Conservation (phyloP, 179 eudicot genomes). For the Silene vulgaris region DNA sequence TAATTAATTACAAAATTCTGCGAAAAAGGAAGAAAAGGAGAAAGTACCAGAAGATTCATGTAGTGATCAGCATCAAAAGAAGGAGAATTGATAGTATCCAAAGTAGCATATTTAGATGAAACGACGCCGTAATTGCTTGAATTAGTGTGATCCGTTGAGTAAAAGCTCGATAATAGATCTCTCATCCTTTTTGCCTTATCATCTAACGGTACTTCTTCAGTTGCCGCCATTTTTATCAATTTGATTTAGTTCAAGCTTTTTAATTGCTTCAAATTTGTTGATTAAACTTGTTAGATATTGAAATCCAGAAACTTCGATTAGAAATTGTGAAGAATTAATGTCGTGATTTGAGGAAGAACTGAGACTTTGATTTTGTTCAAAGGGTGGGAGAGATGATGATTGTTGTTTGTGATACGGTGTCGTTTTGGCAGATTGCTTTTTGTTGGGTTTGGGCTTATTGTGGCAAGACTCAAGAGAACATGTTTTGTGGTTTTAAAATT, state of each 20-base stretch:
- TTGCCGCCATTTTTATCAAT: slow-evolving; percentile 42
- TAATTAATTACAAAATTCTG: background rate
- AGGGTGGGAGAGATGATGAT: background rate
- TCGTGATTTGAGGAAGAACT: background rate
- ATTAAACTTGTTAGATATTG: background rate
- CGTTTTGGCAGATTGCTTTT: background rate
- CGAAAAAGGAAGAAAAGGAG: background rate
- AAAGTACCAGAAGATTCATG: slow-evolving; percentile 81
- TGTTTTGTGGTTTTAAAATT: too few species aligned
- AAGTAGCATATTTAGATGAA: slow-evolving; percentile 65
- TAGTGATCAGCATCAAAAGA: slow-evolving; percentile 76
- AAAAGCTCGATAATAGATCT: slow-evolving; percentile 90
- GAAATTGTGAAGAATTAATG: background rate
- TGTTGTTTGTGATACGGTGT: slow-evolving; percentile 6
- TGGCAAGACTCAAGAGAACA: too few species aligned
- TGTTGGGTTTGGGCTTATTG: too few species aligned
- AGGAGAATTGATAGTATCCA: slow-evolving; percentile 84
- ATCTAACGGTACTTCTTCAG: slow-evolving; percentile 59
- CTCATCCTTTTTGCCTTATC: slow-evolving; percentile 96
- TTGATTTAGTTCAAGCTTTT: background rate
- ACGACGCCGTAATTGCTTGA: slow-evolving; percentile 32
- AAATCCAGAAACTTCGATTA: background rate
- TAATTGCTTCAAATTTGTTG: background rate
- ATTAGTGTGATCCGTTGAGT: slow-evolving; percentile 62
- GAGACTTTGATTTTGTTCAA: slow-evolving; percentile 2